phyloP scores from a whole-genome alignment of 176 grass and related monocot genomes.

The Oryza brachyantha region DNA sequence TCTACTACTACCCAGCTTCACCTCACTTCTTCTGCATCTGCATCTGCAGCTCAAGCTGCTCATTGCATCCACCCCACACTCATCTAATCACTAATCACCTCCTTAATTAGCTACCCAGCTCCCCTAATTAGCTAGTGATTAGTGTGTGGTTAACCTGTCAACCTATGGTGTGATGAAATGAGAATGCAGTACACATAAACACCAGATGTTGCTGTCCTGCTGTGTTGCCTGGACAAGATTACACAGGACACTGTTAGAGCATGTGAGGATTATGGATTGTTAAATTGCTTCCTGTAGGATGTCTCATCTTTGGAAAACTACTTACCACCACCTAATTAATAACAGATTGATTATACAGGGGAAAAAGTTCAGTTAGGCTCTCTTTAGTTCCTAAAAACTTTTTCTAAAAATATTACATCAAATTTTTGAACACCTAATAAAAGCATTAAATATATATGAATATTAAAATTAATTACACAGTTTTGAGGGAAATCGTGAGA shows the following conservation, averaged over 20 bases:
- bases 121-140: neutral
- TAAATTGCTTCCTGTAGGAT: neutral
- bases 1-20: neutral
- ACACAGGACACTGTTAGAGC: neutral
- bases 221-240: neutral
- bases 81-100: neutral
- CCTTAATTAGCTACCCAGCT: too few species aligned
- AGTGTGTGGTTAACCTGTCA: neutral
- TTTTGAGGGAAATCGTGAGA: too few species aligned
- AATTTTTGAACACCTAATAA: too few species aligned
- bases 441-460: too few species aligned
- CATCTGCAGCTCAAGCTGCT: neutral
- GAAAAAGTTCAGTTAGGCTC: neutral
- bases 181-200: neutral
- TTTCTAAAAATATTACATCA: too few species aligned
- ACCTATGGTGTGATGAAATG: neutral
- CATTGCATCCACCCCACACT: neutral
- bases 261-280: conserved; percentile 19
- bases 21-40: neutral
- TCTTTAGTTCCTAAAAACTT: too few species aligned
- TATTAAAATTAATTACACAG: too few species aligned
- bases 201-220: neutral
- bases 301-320: conserved; percentile 21
- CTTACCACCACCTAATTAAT: conserved; percentile 26
- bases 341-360: neutral